These are phyloP conservation scores for Fusarium denticulatum DNA, from an alignment of 2,329 filamentous ascomycete species.

Conservation along the genomic window DNA sequence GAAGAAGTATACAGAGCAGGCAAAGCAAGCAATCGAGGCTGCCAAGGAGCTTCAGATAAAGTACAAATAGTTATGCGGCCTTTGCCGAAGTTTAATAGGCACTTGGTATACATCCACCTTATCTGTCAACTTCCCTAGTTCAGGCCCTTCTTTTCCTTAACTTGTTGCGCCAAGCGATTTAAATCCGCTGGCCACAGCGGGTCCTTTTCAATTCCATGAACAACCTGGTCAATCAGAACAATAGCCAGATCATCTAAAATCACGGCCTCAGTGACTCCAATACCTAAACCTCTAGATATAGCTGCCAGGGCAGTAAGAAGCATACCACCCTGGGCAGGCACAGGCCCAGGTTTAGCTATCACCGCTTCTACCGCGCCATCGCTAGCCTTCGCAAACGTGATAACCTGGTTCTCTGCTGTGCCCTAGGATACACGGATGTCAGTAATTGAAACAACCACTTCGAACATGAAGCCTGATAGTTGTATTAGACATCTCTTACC, in stretches of 20 bases:
- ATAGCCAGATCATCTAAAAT: neutral
- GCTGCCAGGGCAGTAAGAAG: fast-evolving
- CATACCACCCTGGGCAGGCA: neutral
- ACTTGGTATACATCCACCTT: fast-evolving
- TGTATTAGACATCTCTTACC: neutral
- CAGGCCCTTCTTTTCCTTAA: neutral
- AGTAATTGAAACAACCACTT: neutral
- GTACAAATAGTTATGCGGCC: neutral
- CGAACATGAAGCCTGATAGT: no score
- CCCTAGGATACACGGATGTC: neutral
- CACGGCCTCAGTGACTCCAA: neutral
- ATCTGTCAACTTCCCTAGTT: fast-evolving
- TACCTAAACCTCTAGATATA: neutral
- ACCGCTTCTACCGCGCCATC: neutral
- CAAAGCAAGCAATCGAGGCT: neutral
- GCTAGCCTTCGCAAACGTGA: neutral
- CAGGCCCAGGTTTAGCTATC: neutral
- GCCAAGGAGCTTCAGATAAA: neutral
- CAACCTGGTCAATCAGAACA: neutral
- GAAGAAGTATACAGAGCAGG: neutral
- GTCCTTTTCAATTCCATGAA: neutral
- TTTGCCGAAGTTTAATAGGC: neutral
- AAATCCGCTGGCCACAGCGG: neutral
- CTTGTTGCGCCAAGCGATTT: neutral
- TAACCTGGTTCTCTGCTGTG: neutral